Base-by-base conservation (phyloP, 345 rosid species). In the Gossypium sturtianum region DNA sequence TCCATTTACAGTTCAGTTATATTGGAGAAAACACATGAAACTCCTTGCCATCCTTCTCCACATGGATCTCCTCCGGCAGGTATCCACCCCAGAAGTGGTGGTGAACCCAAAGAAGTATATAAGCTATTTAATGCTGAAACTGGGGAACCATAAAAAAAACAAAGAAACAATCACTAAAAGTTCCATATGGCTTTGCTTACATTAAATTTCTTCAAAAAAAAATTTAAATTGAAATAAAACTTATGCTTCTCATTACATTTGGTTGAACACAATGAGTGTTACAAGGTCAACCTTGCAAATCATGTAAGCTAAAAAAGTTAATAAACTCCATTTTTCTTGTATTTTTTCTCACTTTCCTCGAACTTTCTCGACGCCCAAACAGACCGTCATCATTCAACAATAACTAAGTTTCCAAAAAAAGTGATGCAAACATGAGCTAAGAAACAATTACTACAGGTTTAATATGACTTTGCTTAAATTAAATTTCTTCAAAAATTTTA, bases 1-100 rank as follows among this genome's bases (percentile, higher is more conserved):
- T 47, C 47, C 74, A 79, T 85, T 68, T 86, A 95, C 99, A 95
- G 64, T 74, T 84, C 87, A 0, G 99, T 91, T 57, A 95, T 85
- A 86, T 93, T 91, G 44, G 84, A 80, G 80, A 86, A 84, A 38
- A 89, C 97, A 79, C 99, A 95, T 48, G 79, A 74, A 44, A 93
- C 97, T 17, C 99, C 99, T 81, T 89, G 83, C 99, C 99, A 95
- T 65, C 61, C 56, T 53, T 93, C 97, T 63, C 86, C 86, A 79
- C 99, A 95, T 7, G 99, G 98, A 79, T 95, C 99, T 79, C 99
- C 99, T 79, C 98, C 98, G 73, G 83, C 76, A 57, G 93, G 76
- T 74, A 79, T 56, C 99, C 99, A 95, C 60, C 85, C 89, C 25
- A 10, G 53, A 63, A 93, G 78, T 68, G 91, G 85, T 19, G 97